These are phyloP conservation scores for Musa schizocarpa DNA, from an alignment of 176 grass and related monocot genomes.

Conservation along the genomic window DNA sequence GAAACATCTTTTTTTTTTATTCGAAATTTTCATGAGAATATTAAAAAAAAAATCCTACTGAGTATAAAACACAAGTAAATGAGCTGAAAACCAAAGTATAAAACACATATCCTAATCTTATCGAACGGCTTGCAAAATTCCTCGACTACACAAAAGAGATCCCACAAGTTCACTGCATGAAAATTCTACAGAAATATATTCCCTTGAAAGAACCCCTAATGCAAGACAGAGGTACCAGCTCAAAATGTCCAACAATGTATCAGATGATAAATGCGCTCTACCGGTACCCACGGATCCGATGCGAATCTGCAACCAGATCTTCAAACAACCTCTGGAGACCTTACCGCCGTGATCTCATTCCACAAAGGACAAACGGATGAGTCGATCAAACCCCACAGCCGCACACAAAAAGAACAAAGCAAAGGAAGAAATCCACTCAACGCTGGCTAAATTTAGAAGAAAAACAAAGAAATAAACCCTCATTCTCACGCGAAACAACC, in stretches of 20 bases:
- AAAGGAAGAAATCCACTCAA: too few relatives aligned
- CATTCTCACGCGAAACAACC: background rate
- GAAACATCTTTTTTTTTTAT: background rate
- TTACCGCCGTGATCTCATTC: background rate
- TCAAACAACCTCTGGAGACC: background rate
- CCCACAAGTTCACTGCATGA: background rate
- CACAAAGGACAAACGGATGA: background rate
- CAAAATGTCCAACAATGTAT: background rate
- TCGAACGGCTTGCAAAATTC: too few relatives aligned
- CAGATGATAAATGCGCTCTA: background rate
- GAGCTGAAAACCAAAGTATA: too few relatives aligned
- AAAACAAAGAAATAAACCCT: too few relatives aligned
- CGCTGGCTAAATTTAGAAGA: too few relatives aligned
- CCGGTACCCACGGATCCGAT: background rate
- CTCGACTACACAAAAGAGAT: too few relatives aligned
- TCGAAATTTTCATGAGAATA: background rate
- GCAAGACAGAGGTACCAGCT: background rate
- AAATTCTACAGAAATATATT: background rate
- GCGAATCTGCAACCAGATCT: background rate
- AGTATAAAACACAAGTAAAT: background rate
- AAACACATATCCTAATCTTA: too few relatives aligned
- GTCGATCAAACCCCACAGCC: background rate
- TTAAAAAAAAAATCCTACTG: too few relatives aligned
- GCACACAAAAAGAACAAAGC: too few relatives aligned
- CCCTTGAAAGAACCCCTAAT: background rate